Conservation (phyloP, 2,329 filamentous ascomycete genomes). For the Bipolaris sorokiniana region DNA sequence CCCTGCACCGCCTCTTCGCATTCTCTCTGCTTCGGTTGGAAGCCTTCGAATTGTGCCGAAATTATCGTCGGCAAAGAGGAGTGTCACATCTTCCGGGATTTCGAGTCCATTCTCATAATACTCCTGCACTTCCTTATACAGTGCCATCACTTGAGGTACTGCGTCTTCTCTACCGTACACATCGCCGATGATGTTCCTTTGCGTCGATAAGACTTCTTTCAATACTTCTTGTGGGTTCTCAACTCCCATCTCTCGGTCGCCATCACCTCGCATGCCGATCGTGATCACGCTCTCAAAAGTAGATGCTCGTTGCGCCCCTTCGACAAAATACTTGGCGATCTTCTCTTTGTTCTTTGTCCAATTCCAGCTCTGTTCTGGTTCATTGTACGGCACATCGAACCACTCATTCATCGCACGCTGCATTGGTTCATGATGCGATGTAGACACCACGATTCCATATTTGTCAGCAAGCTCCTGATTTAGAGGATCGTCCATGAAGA, state of each 20-base stretch:
- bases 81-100: slow-evolving; percentile 67
- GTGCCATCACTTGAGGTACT: slow-evolving; percentile 8
- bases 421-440: slow-evolving; percentile 74
- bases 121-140: slow-evolving; percentile 63
- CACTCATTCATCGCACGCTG: slow-evolving; percentile 58
- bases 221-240: slow-evolving; percentile 24
- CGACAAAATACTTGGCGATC: slow-evolving; percentile 36
- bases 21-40: slow-evolving; percentile 62
- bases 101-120: slow-evolving; percentile 68
- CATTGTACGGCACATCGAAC: slow-evolving; percentile 9
- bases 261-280: slow-evolving; percentile 69
- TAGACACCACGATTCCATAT: slow-evolving; percentile 73
- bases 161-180: slow-evolving; percentile 18
- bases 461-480: slow-evolving; percentile 72
- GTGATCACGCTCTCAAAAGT: slow-evolving; percentile 70
- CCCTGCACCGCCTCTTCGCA: slow-evolving; percentile 63
- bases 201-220: slow-evolving; percentile 22
- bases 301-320: slow-evolving; percentile 53
- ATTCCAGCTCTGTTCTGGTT: slow-evolving; percentile 34
- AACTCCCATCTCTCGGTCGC: slow-evolving; percentile 60
- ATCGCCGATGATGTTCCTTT: slow-evolving; percentile 19
- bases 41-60: slow-evolving; percentile 67
- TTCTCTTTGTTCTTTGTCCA: slow-evolving; percentile 36
- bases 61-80: slow-evolving; percentile 72
- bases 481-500: slow-evolving; percentile 69